Evolutionary conservation across 345 rosid species (phyloP), one percentile per base, ranked within the genome.

Genomic region (Euphorbia peplus): DNA sequence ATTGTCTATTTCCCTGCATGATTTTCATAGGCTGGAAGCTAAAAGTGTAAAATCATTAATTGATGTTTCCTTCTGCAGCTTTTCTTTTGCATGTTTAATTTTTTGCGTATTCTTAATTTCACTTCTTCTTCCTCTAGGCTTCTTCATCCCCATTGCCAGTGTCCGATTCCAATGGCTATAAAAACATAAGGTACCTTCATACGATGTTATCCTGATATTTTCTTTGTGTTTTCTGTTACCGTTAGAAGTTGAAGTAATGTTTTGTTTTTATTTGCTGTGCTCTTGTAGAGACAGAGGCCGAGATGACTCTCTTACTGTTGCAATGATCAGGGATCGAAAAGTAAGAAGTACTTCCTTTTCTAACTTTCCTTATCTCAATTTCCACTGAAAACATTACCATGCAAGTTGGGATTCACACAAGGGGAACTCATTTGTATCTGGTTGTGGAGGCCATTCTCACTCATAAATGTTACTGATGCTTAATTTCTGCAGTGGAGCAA

Each of bases 271-370:
- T 62, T 57, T 64, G 37, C 47, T 75, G 22, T 51, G 69, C 25
- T 63, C 24, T 1, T 79, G 63, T 60, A 79, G 83, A 74, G 83
- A 79, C 62, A 81, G 82, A 77, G 78, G 55, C 68, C 72, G 75
- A 64, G 96, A 88, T 67, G 86, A 82, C 24, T 67, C 80, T 8
- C 73, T 74, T 60, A 60, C 70, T 37, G 42, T 39, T 8, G 42
- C 42, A 11, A 67, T 76, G 63, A 78, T 93, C 70, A 84, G 84
- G 73, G 93, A 85, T 52, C 85, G 97, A 77, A 93, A 83, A 83
- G 97, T 88, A 82, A 81, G 77, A 53, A 22, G 26, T 19, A 28
- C 16, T 26, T 50, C 26, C 29, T 21, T 3, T 48, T 65, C 12
- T 22, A 53, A 9, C 35, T 67, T 54, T 67, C 57, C 29, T 14